Base-by-base conservation (phyloP, 78 protist genomes). In the Dictyostelium purpureum region DNA sequence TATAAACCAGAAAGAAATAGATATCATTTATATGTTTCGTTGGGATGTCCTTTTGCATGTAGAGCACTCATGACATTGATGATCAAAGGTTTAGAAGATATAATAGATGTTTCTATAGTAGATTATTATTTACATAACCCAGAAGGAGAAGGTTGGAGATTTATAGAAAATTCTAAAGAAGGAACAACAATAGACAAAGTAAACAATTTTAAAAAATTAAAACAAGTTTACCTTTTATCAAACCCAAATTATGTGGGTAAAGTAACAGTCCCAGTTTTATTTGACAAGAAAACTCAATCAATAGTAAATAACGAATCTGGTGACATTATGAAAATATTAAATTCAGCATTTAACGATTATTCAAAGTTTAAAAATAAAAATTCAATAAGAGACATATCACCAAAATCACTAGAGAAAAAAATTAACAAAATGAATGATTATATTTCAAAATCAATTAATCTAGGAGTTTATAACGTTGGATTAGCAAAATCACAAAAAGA, bases 251-350 rank as follows among this genome's bases (percentile, higher is more conserved):
- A 78, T 5, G 63, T 19, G 3, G 97, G 94, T 11, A 65, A 54
- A 6, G 47, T 38, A 66, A 89, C 99, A 35, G 96, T 95, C 14
- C 99, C 99, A 4, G 69, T 98, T 16, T 96, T 98, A 16, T 97
- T 43, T 69, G 98, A 97, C 65, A 95, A 71, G 38, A 52, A 90
- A 73, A 79, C 71, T 0, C 67, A 74, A 16, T 40, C 26, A 2
- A 95, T 97, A 65, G 99, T 98, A n/a, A 96, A 95, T 88, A 98
- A 97, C 77, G 99, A 98, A 51, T 85, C 96, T 12, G 21, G 88
- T 1, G 97, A 88, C 43, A 97, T 98, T 65, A 54, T 98, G 16
- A 66, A 96, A 51, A 95, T 97, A 94, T 70, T 97, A 59, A 80
- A 94, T 93, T 6, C 2, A 14, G 95, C 70, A 43, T 96, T 97